These are phyloP conservation scores for Thermothelomyces thermophilus DNA, from an alignment of 2,329 filamentous ascomycete species.

Conservation along the genomic window DNA sequence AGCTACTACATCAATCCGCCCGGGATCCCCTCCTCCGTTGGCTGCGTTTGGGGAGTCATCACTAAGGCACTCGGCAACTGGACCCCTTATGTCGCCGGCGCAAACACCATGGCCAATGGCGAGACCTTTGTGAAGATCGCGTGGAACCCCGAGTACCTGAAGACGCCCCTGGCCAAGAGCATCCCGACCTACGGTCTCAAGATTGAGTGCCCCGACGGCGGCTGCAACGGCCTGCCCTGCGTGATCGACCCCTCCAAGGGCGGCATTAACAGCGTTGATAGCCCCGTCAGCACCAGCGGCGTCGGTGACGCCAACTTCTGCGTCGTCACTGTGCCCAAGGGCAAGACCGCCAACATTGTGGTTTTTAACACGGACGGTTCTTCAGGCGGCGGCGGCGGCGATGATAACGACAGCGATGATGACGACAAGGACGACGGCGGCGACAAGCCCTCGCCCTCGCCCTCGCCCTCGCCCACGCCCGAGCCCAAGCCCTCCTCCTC, in stretches of 20 bases:
- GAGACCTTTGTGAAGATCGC: conserved; percentile 69
- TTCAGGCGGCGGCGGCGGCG: conserved; percentile 14
- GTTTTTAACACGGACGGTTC: conserved; percentile 47
- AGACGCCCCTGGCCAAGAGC: conserved; percentile 45
- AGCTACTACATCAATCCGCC: conserved; percentile 76
- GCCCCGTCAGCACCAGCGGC: conserved; percentile 47
- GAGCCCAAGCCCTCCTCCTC: conserved; percentile 15
- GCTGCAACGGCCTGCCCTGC: conserved; percentile 70
- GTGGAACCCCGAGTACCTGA: conserved; percentile 68
- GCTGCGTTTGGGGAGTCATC: conserved; percentile 65
- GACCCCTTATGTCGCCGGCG: conserved; percentile 69
- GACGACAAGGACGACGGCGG: conserved; percentile 3
- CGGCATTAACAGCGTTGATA: conserved; percentile 52
- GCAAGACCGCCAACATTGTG: conserved; percentile 60
- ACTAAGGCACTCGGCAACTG: conserved; percentile 64
- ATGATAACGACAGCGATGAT: conserved; percentile 4
- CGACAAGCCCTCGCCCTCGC: no score
- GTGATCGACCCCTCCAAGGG: conserved; percentile 56
- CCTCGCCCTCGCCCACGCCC: no score
- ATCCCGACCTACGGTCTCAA: conserved; percentile 62
- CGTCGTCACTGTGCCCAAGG: conserved; percentile 66
- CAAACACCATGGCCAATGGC: conserved; percentile 60
- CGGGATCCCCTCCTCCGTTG: conserved; percentile 51
- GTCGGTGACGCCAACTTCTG: conserved; percentile 67
- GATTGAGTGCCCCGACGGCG: conserved; percentile 59